These are phyloP conservation scores for Truncatella angustata DNA, from an alignment of 2,329 filamentous ascomycete species.

Conservation along the genomic window DNA sequence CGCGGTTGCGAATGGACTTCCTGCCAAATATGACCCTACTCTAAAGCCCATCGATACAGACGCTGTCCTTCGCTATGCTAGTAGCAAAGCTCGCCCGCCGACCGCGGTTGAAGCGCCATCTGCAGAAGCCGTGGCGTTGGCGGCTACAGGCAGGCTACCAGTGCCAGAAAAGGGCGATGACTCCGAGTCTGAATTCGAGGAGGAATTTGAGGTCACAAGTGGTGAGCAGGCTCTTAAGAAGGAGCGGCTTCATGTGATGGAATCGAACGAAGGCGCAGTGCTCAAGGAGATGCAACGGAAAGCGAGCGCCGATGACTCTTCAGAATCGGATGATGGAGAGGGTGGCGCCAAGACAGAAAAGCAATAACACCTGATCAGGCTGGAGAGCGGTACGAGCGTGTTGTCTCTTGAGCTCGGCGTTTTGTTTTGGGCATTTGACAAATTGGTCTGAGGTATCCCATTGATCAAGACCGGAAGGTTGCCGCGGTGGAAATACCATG, in stretches of 20 bases:
- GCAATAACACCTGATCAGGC: constrained; percentile 7
- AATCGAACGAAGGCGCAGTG: constrained; percentile 29
- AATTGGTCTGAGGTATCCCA: no score
- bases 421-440: no score
- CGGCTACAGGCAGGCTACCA: constrained; percentile 34
- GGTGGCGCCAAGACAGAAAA: constrained; percentile 30
- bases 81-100: constrained; percentile 15
- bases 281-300: constrained; percentile 25
- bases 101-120: constrained; percentile 14
- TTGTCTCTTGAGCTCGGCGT: not conserved
- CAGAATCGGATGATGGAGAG: constrained; percentile 30
- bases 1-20: constrained; percentile 60
- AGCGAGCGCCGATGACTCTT: constrained; percentile 31
- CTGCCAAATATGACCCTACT: constrained; percentile 62
- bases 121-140: constrained; percentile 21
- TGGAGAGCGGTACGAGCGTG: not conserved
- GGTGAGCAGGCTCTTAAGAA: constrained; percentile 40
- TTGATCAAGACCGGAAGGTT: not conserved
- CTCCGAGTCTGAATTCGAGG: constrained; percentile 35
- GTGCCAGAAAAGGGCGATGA: constrained; percentile 32
- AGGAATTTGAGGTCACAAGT: constrained; percentile 40
- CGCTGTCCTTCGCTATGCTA: constrained; percentile 21
- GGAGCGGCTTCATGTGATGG: constrained; percentile 33
- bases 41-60: constrained; percentile 52
- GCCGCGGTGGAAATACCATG: not conserved